Evolutionary conservation across 1,139 yeast genomes (phyloP).

Genomic region (Candida tunisiensis): DNA sequence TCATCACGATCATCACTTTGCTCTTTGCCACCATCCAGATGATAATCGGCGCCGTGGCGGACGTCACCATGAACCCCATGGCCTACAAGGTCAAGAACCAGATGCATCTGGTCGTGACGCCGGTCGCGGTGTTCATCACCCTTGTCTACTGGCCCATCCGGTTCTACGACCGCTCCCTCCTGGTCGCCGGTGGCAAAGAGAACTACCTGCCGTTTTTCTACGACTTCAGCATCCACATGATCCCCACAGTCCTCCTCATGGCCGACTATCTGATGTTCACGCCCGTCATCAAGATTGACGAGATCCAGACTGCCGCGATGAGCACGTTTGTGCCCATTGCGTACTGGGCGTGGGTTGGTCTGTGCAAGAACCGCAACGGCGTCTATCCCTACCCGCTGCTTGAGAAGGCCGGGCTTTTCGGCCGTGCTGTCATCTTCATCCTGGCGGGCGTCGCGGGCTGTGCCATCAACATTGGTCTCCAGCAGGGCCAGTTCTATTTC

Average conservation of each 20-base stretch:
- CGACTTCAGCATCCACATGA: constrained; percentile 14
- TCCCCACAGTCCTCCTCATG: constrained; percentile 13
- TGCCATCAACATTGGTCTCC: constrained; percentile 6
- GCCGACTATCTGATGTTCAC: constrained; percentile 11
- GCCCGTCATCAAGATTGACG: constrained; percentile 9
- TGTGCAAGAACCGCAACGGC: constrained; percentile 13
- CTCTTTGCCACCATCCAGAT: constrained; percentile 11
- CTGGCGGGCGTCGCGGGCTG: constrained; percentile 6
- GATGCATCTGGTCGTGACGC: constrained; percentile 13
- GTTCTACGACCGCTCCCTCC: constrained; percentile 10
- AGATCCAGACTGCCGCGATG: constrained; percentile 7
- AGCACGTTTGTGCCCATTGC: constrained; percentile 8
- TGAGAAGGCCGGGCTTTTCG: constrained; percentile 7
- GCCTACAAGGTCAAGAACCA: constrained; percentile 7
- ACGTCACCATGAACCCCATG: constrained; percentile 8
- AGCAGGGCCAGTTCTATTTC: constrained; percentile 3
- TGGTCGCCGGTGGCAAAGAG: constrained; percentile 12
- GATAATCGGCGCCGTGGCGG: constrained; percentile 10
- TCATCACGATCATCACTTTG: constrained; percentile 16
- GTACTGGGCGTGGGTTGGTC: constrained; percentile 18
- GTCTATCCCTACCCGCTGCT: constrained; percentile 19
- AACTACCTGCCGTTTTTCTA: constrained; percentile 9
- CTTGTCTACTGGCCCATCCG: constrained; percentile 17
- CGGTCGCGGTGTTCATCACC: constrained; percentile 15
- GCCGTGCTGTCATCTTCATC: constrained; percentile 8